Percentiles rank a stretch among this genome's conserved stretches.
These are phyloP conservation scores for Mycogone perniciosa DNA, from an alignment of 2,329 filamentous ascomycete genomes.

Conservation along the genomic window DNA sequence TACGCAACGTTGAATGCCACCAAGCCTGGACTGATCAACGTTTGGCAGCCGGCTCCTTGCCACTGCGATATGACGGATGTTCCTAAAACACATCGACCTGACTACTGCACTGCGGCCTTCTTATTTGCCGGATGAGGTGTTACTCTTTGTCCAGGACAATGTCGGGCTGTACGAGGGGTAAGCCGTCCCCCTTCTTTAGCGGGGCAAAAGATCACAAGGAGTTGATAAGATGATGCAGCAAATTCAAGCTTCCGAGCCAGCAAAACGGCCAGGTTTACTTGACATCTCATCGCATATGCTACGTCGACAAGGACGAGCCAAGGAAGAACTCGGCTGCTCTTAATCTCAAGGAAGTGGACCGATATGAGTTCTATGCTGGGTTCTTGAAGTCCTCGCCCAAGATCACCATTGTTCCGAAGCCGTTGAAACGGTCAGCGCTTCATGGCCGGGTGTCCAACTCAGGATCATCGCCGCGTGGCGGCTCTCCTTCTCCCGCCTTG, in stretches of 20 bases:
- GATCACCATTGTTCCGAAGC: conserved; percentile 81
- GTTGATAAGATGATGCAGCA: conserved; percentile 46
- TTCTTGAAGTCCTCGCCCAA: conserved; percentile 95
- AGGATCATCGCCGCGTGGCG: conserved; percentile 40
- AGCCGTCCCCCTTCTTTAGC: conserved; percentile 27
- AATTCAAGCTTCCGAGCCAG: conserved; percentile 88
- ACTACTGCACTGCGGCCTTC: conserved; percentile 92
- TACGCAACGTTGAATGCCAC: conserved; percentile 2
- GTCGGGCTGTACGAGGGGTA: conserved; percentile 97
- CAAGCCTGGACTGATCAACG: not conserved
- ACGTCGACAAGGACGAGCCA: conserved; percentile 83
- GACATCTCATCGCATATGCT: conserved; percentile 92
- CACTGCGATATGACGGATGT: conserved; percentile 69
- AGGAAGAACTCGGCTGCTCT: conserved; percentile 78
- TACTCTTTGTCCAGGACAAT: conserved; percentile 95
- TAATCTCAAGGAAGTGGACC: conserved; percentile 85
- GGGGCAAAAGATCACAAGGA: not conserved
- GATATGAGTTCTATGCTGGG: conserved; percentile 84
- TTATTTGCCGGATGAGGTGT: conserved; percentile 85
- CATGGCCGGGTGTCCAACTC: conserved; percentile 45
- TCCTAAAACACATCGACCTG: conserved; percentile 90
- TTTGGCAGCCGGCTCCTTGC: conserved; percentile 11
- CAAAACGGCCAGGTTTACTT: conserved; percentile 96
- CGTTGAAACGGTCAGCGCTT: conserved; percentile 58
- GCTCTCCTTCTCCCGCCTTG: conserved; percentile 41